A percentile compares a stretch with the other conserved stretches of the same genome.
These are phyloP conservation scores for Oryza officinalis DNA, from an alignment of 176 grass and related monocot genomes.

Conservation along the genomic window DNA sequence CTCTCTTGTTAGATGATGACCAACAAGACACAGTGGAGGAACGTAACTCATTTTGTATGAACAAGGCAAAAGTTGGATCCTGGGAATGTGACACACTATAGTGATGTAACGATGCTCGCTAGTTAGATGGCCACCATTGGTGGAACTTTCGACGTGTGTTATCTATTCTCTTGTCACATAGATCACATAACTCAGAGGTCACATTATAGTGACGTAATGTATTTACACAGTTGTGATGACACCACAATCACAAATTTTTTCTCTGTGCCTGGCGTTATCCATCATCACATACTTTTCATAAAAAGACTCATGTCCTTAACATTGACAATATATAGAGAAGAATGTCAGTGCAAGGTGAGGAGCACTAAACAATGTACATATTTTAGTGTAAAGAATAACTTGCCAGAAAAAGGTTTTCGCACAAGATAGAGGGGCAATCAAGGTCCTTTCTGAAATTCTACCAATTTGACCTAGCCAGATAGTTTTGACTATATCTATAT, in stretches of 20 bases:
- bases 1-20: too few species aligned
- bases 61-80: not conserved
- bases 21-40: too few species aligned
- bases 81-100: not conserved
- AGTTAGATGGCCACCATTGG: too few species aligned
- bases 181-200: not conserved
- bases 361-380: not conserved
- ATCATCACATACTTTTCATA: not conserved
- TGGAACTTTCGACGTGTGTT: too few species aligned
- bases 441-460: not conserved
- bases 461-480: not conserved
- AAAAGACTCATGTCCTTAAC: not conserved
- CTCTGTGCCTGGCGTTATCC: not conserved
- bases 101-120: not conserved
- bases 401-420: not conserved
- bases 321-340: not conserved
- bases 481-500: not conserved
- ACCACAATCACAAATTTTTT: not conserved
- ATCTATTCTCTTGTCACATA: not conserved
- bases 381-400: not conserved
- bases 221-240: not conserved
- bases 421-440: not conserved
- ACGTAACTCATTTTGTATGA: too few species aligned
- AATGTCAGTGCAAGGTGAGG: not conserved
- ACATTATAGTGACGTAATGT: too few species aligned